phyloP scores from a whole-genome alignment of 148 eudicot genomes.

The Silene uniflora region DNA sequence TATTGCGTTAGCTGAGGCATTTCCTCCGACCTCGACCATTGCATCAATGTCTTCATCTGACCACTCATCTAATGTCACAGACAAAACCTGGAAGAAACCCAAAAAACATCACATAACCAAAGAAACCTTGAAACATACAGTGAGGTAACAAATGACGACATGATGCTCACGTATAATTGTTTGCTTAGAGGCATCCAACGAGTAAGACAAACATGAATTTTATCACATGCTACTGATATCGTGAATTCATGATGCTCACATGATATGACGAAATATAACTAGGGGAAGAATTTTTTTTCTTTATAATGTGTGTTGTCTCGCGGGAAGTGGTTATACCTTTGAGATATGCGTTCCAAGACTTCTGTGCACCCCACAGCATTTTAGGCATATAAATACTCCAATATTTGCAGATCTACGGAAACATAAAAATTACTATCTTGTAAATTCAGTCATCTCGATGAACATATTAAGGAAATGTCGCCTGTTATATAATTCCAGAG shows the following conservation, averaged over 20 bases:
- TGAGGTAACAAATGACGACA: not conserved
- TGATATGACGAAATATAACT: not conserved
- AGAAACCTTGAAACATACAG: not conserved
- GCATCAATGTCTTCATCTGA: constrained; percentile 83
- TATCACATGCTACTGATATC: not conserved
- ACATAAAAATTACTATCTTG: not conserved
- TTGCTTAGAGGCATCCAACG: no score
- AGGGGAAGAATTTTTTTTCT: not conserved
- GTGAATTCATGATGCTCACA: constrained; percentile 1
- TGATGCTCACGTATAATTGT: no score
- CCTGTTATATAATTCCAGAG: not conserved
- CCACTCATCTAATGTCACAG: constrained; percentile 97
- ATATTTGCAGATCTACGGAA: constrained; percentile 83
- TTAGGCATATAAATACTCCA: constrained; percentile 92
- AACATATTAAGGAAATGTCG: not conserved
- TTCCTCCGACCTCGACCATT: constrained; percentile 95
- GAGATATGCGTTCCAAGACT: constrained; percentile 87
- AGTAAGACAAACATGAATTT: no score
- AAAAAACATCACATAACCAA: not conserved
- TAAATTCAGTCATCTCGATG: not conserved
- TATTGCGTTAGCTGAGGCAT: constrained; percentile 87
- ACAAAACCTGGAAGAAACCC: constrained; percentile 54
- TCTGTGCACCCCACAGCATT: constrained; percentile 92
- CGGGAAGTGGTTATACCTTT: constrained; percentile 43
- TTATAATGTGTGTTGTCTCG: not conserved